A percentile compares a stretch with the other conserved stretches of the same genome.
These are phyloP conservation scores for Dactylis glomerata DNA, from an alignment of 176 grass and related monocot species.

Conservation along the genomic window DNA sequence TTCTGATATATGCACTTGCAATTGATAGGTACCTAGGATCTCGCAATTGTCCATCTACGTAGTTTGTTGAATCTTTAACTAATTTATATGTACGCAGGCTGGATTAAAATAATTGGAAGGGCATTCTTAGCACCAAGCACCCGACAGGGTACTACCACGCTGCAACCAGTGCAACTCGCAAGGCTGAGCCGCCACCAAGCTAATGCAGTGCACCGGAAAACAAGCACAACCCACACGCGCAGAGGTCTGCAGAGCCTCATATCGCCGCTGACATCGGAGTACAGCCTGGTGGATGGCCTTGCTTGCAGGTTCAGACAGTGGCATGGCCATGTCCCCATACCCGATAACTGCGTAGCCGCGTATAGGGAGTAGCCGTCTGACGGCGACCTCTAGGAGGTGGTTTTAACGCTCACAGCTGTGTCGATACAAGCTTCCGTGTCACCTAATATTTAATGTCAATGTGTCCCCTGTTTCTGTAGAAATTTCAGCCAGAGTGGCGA, in stretches of 20 bases:
- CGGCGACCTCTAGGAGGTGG: conserved; percentile 45
- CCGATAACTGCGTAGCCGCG: neutral
- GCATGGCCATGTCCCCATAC: conserved; percentile 26
- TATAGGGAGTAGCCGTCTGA: conserved; percentile 25
- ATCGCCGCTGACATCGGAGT: conserved; percentile 37
- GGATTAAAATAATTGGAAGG: too few relatives aligned
- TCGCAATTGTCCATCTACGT: too few relatives aligned
- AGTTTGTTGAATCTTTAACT: too few relatives aligned
- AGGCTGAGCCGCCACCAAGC: conserved; percentile 76
- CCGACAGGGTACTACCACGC: too few relatives aligned
- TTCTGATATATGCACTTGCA: too few relatives aligned
- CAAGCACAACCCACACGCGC: conserved; percentile 42
- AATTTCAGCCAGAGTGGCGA: too few relatives aligned
- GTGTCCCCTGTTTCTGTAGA: too few relatives aligned
- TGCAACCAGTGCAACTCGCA: too few relatives aligned
- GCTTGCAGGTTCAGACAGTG: conserved; percentile 46
- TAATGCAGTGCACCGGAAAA: conserved; percentile 71
- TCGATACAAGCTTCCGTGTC: conserved; percentile 3
- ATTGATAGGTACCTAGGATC: too few relatives aligned
- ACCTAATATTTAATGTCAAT: too few relatives aligned
- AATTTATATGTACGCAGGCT: too few relatives aligned
- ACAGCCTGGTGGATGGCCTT: conserved; percentile 24
- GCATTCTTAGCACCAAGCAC: too few relatives aligned
- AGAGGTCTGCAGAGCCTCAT: neutral
- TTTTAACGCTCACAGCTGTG: conserved; percentile 29